Evolutionary conservation across 208 protist species (phyloP), one percentile per base, ranked within the genome.

Genomic region (Wallacemonas sp.): DNA sequence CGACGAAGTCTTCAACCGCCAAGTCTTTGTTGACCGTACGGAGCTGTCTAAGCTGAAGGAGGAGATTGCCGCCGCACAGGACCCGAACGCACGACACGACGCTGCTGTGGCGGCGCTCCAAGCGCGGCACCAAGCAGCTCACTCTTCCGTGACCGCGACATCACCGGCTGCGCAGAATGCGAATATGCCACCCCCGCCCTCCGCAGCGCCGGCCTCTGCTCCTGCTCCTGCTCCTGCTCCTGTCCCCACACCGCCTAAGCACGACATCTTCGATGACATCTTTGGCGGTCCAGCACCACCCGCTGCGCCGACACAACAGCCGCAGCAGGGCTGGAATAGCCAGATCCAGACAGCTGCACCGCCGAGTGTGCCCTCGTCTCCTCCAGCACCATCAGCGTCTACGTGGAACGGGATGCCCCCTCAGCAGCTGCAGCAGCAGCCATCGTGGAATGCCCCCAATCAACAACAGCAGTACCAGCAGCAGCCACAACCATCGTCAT

Each of bases 251-350:
- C 56, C 27, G 24, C 26, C 63, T 14, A 36, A 54, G 44, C 47
- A 80, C 9, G 75, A 86, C 47, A 31, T 80, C 14, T 84, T 92
- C 53, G 77, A 79, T 22, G 72, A 75, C 53, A 68, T 89, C 39
- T 82, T 86, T 34, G 70, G 68, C 11, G 74, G 80, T 30, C 77
- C 82, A 0, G 51, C 58, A 14, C 64, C 68, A 59, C 17, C 21
- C 34, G 31, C 61, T 24, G 39, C 71, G 22, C 45, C 30, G 0
- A 53, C 12, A 45, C 62, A 62, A 19, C 47, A 71, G 36, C 46
- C 66, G 30, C 60, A 66, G 30, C 53, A 39, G 30, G 14, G 8
- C 5, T 53, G 59, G 31, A 34, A 28, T n/a, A 5, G 14, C 4
- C 31, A 17, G 24, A n/a, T 9, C 14, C 58, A 47, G 24, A 8